Percentiles rank a stretch among this genome's conserved stretches.
phyloP scores from a whole-genome alignment of 306 rosid genomes.

The Acacia acuminata region DNA sequence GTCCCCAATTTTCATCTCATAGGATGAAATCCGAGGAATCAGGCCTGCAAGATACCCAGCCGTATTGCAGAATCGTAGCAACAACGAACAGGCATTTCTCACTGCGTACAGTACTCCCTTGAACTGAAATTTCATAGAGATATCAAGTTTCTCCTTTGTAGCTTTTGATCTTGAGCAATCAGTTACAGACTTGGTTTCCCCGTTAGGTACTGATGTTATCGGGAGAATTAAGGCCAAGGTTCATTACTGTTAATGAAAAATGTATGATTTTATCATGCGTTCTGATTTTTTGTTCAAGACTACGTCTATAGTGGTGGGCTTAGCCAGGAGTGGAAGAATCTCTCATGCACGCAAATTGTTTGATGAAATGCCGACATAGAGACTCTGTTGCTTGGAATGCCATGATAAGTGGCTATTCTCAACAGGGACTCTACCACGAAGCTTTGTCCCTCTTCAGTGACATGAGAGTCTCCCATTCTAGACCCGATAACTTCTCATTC shows the following conservation, averaged over 20 bases:
- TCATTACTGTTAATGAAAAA: neutral
- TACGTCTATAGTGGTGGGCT: conserved; percentile 45
- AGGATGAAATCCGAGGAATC: conserved; percentile 64
- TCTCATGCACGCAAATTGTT: conserved; percentile 63
- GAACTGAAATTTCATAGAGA: conserved; percentile 31
- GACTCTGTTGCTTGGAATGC: conserved; percentile 81
- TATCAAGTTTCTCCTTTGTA: neutral
- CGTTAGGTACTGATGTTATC: neutral
- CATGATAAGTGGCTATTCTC: conserved; percentile 65
- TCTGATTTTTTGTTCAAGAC: conserved; percentile 47
- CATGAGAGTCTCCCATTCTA: conserved; percentile 51
- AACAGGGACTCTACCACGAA: conserved; percentile 52
- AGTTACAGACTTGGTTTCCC: neutral
- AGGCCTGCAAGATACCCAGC: conserved; percentile 69
- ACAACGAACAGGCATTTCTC: conserved; percentile 92
- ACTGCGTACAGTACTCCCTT: conserved; percentile 91
- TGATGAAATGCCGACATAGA: conserved; percentile 61
- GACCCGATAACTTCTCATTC: conserved; percentile 62
- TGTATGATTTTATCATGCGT: conserved; percentile 33
- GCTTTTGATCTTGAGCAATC: neutral
- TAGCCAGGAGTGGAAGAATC: conserved; percentile 52
- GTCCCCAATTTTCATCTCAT: conserved; percentile 59
- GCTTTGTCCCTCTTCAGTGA: conserved; percentile 47
- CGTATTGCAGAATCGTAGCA: conserved; percentile 67
- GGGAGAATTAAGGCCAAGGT: neutral